These are phyloP conservation scores for Anthracocystis setariae DNA, from an alignment of 1,284 basidiomycete species.

Conservation along the genomic window DNA sequence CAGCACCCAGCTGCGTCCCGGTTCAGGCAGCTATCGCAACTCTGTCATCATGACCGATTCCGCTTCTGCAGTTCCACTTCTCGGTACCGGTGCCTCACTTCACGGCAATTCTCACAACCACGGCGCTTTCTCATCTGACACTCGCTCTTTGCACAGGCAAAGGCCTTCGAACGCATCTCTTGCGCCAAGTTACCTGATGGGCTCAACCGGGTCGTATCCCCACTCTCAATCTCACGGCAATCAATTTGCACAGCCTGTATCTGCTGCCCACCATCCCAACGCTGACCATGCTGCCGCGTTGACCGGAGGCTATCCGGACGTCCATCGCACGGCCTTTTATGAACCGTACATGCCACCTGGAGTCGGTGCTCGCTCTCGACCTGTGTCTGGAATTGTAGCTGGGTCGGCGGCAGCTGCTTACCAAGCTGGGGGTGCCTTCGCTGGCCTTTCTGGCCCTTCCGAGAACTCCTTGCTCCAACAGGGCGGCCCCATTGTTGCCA, in stretches of 20 bases:
- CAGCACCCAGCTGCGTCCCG: conserved; percentile 14
- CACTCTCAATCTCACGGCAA: conserved; percentile 32
- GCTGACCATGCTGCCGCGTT: conserved; percentile 9
- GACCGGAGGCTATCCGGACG: conserved; percentile 26
- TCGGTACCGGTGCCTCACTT: conserved; percentile 13
- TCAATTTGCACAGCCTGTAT: conserved; percentile 9
- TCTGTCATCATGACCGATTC: conserved; percentile 30
- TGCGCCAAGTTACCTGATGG: conserved; percentile 32
- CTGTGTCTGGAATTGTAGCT: conserved; percentile 3
- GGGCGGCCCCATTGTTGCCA: conserved; percentile 5
- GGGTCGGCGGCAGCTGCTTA: conserved; percentile 29
- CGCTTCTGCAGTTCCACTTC: conserved; percentile 22
- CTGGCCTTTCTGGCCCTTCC: conserved; percentile 3
- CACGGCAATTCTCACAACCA: conserved; percentile 18
- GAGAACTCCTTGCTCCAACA: conserved; percentile 3
- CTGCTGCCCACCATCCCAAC: neutral
- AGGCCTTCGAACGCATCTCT: conserved; percentile 31
- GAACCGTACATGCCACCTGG: conserved; percentile 26
- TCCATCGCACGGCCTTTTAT: conserved; percentile 30
- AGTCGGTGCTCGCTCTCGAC: conserved; percentile 12
- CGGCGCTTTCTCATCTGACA: conserved; percentile 7
- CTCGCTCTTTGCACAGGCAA: conserved; percentile 18
- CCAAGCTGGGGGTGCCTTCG: conserved; percentile 4
- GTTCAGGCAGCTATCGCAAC: conserved; percentile 25
- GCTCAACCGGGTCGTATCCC: conserved; percentile 22